Evolutionary conservation across 2,329 filamentous ascomycete species (phyloP).

Genomic region (Elsinoe australis): DNA sequence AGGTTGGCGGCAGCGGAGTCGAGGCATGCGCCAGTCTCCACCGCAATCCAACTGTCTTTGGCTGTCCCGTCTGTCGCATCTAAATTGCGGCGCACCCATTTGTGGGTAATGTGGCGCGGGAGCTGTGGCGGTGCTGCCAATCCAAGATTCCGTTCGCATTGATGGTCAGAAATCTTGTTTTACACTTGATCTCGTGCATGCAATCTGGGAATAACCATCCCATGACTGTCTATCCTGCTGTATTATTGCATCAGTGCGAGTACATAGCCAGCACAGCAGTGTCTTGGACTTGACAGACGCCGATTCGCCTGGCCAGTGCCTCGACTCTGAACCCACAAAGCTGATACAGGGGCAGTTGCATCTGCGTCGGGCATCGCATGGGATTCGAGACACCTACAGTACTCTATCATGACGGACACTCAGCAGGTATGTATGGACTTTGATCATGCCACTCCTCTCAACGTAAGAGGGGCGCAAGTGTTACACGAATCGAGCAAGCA

Average conservation of each 20-base stretch:
- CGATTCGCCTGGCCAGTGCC: conserved; percentile 3
- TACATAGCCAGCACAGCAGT: too few relatives aligned
- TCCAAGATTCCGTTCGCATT: too few relatives aligned
- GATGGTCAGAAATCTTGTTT: conserved; percentile 13
- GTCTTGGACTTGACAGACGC: too few relatives aligned
- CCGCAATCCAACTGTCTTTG: background rate
- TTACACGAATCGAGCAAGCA: too few relatives aligned
- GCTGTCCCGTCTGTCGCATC: background rate
- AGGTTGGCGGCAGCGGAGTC: conserved; percentile 4
- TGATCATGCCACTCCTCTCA: too few relatives aligned
- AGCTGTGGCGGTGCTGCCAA: conserved; percentile 4
- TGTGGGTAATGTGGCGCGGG: background rate
- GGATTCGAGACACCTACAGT: too few relatives aligned
- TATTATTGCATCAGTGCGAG: too few relatives aligned
- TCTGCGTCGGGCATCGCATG: background rate
- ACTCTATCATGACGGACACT: too few relatives aligned
- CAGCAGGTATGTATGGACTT: too few relatives aligned
- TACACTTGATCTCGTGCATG: background rate
- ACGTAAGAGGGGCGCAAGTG: too few relatives aligned
- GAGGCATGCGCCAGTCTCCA: conserved; percentile 1
- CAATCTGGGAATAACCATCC: background rate
- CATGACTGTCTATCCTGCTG: too few relatives aligned
- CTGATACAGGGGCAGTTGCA: background rate
- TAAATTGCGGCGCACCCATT: conserved; percentile 12
- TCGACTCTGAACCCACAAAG: conserved; percentile 1